A percentile compares a stretch with the other conserved stretches of the same genome.
Conservation (phyloP, 495 filamentous ascomycete genomes). For the Aspergillus incahuasiensis region DNA sequence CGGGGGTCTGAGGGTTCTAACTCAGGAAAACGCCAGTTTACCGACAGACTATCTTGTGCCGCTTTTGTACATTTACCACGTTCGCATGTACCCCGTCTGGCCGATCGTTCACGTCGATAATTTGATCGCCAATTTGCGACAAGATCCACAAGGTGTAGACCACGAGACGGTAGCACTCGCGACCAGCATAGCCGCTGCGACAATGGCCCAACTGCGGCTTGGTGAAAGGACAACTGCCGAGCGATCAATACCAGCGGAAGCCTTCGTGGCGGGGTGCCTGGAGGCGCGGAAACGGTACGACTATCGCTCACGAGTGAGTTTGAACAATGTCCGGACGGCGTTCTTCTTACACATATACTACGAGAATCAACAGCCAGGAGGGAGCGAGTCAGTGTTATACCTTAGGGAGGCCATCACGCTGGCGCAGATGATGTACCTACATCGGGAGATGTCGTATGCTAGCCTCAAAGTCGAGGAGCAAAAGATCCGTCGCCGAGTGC, state of each 20-base stretch:
- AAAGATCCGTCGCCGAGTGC: conserved; percentile 36
- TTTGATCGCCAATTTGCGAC: conserved; percentile 31
- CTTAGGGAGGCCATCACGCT: conserved; percentile 43
- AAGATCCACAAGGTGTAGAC: conserved; percentile 21
- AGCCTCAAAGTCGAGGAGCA: conserved; percentile 23
- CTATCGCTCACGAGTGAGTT: conserved; percentile 16
- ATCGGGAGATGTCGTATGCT: conserved; percentile 33
- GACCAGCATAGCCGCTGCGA: conserved; percentile 39
- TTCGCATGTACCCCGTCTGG: conserved; percentile 45
- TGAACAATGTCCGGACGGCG: conserved; percentile 30
- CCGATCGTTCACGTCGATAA: conserved; percentile 42
- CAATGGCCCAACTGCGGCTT: conserved; percentile 41
- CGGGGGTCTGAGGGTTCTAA: background rate
- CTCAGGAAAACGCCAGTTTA: background rate
- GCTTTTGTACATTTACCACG: conserved; percentile 35
- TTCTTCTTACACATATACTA: conserved; percentile 47
- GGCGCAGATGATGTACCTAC: conserved; percentile 42
- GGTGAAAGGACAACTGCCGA: conserved; percentile 15
- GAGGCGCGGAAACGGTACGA: conserved; percentile 7
- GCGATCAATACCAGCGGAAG: conserved; percentile 23
- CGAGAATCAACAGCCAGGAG: conserved; percentile 38
- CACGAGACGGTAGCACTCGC: conserved; percentile 38
- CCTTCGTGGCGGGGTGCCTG: conserved; percentile 15
- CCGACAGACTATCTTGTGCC: conserved; percentile 17
- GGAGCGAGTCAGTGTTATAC: conserved; percentile 35